These are phyloP conservation scores for Yamadazyma atmosphaerica DNA, from an alignment of 1,139 yeast species.

Conservation along the genomic window DNA sequence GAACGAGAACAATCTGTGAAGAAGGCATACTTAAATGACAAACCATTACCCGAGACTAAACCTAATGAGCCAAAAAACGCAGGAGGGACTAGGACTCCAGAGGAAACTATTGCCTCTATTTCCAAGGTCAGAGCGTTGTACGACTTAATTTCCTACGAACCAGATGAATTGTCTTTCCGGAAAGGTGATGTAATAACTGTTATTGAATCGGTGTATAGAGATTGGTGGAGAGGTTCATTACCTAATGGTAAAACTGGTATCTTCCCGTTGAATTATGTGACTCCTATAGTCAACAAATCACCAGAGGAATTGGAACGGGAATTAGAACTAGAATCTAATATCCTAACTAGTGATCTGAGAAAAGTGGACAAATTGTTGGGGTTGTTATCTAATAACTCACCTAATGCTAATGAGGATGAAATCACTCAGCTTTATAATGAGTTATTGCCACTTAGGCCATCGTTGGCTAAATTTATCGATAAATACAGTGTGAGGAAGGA, in stretches of 20 bases:
- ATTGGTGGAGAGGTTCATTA: conserved; percentile 94
- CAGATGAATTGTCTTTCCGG: conserved; percentile 68
- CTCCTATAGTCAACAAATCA: conserved; percentile 70
- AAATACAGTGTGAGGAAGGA: conserved; percentile 73
- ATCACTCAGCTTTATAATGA: conserved; percentile 62
- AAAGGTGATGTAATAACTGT: conserved; percentile 82
- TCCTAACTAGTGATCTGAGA: conserved; percentile 31
- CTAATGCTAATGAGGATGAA: conserved; percentile 37
- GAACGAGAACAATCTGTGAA: conserved; percentile 40
- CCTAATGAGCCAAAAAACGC: conserved; percentile 4
- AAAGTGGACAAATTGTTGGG: conserved; percentile 69
- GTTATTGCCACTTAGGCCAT: conserved; percentile 71
- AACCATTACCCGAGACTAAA: conserved; percentile 35
- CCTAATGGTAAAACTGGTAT: conserved; percentile 77
- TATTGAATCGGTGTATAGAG: conserved; percentile 83
- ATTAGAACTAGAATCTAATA: conserved; percentile 26
- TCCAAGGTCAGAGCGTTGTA: conserved; percentile 81
- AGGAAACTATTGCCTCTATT: conserved; percentile 47
- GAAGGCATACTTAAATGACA: conserved; percentile 27
- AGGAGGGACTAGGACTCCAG: conserved; percentile 7
- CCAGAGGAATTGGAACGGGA: conserved; percentile 43
- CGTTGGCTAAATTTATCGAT: conserved; percentile 69
- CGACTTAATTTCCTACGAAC: conserved; percentile 71
- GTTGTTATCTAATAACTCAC: conserved; percentile 47
- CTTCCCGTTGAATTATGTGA: conserved; percentile 92